Evolutionary conservation across 2,329 filamentous ascomycete species (phyloP).

Genomic region (Bipolaris victoriae): DNA sequence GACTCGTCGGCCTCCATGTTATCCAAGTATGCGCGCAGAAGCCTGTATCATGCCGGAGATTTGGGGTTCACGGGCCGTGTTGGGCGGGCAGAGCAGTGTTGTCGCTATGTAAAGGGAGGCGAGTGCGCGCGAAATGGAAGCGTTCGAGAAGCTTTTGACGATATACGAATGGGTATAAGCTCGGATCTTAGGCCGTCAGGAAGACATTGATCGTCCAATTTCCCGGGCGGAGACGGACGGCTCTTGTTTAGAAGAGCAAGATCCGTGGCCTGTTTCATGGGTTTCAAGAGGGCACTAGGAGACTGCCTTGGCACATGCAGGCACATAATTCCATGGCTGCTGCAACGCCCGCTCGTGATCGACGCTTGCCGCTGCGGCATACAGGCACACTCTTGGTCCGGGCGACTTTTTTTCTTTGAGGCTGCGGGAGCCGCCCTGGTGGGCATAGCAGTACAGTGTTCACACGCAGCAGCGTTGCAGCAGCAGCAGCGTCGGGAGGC

Average conservation of each 20-base stretch:
- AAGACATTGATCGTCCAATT: conserved; percentile 51
- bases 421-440: conserved; percentile 1
- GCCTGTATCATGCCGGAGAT: conserved; percentile 47
- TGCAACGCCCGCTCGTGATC: conserved; percentile 35
- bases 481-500: background rate
- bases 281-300: conserved; percentile 35
- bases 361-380: conserved; percentile 42
- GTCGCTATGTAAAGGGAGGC: conserved; percentile 36
- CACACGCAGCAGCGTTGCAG: too few relatives aligned
- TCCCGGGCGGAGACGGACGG: conserved; percentile 48
- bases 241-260: conserved; percentile 45
- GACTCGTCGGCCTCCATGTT: conserved; percentile 49
- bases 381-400: conserved; percentile 28
- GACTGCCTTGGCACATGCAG: conserved; percentile 39
- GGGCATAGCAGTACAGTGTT: background rate
- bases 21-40: conserved; percentile 36
- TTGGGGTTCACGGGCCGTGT: conserved; percentile 39
- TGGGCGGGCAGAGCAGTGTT: conserved; percentile 32
- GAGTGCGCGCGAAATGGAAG: conserved; percentile 36
- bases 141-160: conserved; percentile 48
- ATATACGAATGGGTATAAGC: conserved; percentile 38
- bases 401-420: conserved; percentile 15
- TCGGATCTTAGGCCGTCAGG: conserved; percentile 46
- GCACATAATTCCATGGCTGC: conserved; percentile 38
- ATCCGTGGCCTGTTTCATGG: conserved; percentile 27